Base-by-base conservation (phyloP, 2,329 filamentous ascomycete genomes). In the Fusarium pseudonygamai region DNA sequence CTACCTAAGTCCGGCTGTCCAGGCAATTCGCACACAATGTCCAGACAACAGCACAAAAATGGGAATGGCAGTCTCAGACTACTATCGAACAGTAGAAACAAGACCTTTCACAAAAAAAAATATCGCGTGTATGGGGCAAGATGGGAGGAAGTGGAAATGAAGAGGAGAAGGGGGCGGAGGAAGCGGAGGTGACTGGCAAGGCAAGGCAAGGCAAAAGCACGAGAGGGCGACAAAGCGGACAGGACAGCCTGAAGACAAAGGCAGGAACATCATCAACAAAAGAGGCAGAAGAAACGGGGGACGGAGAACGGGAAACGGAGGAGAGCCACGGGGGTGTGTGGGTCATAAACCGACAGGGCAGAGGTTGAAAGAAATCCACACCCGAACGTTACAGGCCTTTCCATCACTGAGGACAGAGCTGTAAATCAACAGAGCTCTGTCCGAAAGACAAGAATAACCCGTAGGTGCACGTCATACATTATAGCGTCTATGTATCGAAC, bases 281-380 rank as follows among this genome's bases (percentile, higher is more conserved):
- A 69, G 40, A 69, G 64, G 66, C 64, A 68, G 42, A 67, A 55
- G 64, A 64, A 58, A 63, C 46, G 71, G 71, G 67, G 67, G 67
- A 63, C 67, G 68, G 56, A 60, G 70, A 63, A 67, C 66, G 70
- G 70, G 70, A 72, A 72, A 72, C 69, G 69, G 69, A 72, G 68
- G 69, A 72, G 58, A 69, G 64, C 69, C 69, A 72, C 69, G 69
- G 69, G 69, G 69, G 64, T 43, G 69, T 63, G 69, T 72, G 69
- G 69, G 65, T 71, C 60, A 47, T 52, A 61, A 73, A 73, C 66
- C 70, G 61, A 73, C 61, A 73, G 58, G 69, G 71, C 61, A 58
- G 6, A 59, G 59, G 47, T 43, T 60, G 64, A 53, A 57, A 47
- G 56, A 45, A 49, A 46, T 34, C 34, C 14, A 37, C n/a, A 40